Evolutionary conservation across 1,284 basidiomycete genomes (phyloP), one percentile per base, ranked within the genome.

Genomic region (Blastosporella zonata): DNA sequence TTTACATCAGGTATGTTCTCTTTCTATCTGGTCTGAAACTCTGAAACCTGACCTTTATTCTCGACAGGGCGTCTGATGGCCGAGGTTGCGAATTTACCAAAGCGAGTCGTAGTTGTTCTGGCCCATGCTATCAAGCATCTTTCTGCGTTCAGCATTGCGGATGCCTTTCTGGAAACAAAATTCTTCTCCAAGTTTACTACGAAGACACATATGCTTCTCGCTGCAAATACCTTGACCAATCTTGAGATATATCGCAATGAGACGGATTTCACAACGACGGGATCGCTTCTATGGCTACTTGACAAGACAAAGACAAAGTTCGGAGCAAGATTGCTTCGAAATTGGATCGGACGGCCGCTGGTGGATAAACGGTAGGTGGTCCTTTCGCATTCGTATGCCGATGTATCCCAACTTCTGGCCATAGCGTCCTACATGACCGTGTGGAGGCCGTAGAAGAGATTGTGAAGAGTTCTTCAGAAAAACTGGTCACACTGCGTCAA

Each of bases 201-300:
- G 31, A 78, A 81, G 37, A 80, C 84, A 0, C 87, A 92, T 55
- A 97, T 98, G 94, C 75, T 94, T 12, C 74, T 99, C 40, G 91
- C 88, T 49, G 85, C 85, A 33, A 95, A 93, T 62, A 97, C 96
- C 0, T 69, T 98, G 12, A 76, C 78, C 22, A 97, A 98, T 61
- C 71, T 98, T 70, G 93, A 97, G 65, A 83, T 97, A n/a, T 94
- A 91, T 63, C 78, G 82, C 23, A 97, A 97, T 58, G 86, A 92
- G 59, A 93, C 92, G 0, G 87, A 95, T 62, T 80, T 80, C 43
- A 80, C 79, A 6, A 72, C 77, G 18, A 78, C 73, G 44, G 96
- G 95, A 0, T 91, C 90, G 33, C 67, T 99, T 37, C 73, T 97
- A 52, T 91, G 86, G 83, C 76, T 96, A 2, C 71, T 99, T 41